phyloP scores from a whole-genome alignment of 257 asterid genomes.

The Solanum pinnatisectum region DNA sequence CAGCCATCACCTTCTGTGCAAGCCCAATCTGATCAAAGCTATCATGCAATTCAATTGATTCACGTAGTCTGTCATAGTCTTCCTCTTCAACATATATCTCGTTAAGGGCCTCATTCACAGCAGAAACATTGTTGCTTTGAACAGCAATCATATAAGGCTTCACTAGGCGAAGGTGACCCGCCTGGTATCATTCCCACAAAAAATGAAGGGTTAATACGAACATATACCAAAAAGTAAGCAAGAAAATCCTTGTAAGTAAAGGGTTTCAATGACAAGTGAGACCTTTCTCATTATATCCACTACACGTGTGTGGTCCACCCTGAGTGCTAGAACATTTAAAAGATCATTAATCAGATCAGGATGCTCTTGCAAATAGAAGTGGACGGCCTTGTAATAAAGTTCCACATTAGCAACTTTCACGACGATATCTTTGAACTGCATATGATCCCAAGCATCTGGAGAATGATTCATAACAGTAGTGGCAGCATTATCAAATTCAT shows the following conservation, averaged over 20 bases:
- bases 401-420: constrained; percentile 98
- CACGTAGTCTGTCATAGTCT: constrained; percentile 90
- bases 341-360: constrained; percentile 95
- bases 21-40: constrained; percentile 98
- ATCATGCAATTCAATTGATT: constrained; percentile 89
- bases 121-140: constrained; percentile 93
- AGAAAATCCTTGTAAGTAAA: not conserved
- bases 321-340: constrained; percentile 95
- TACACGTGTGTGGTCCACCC: constrained; percentile 92
- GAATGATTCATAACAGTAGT: constrained; percentile 99
- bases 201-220: constrained; percentile 1
- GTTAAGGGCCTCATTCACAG: constrained; percentile 94
- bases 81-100: constrained; percentile 96
- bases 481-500: constrained; percentile 97
- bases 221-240: not conserved
- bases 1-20: constrained; percentile 77
- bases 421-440: constrained; percentile 93
- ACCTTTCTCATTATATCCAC: constrained; percentile 99
- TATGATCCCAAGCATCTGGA: constrained; percentile 99
- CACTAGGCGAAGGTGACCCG: constrained; percentile 86
- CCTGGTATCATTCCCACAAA: constrained; percentile 34
- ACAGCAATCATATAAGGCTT: constrained; percentile 99
- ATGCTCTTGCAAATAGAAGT: constrained; percentile 97
- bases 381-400: constrained; percentile 98
- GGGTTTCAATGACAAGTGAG: constrained; percentile 1